phyloP scores from a whole-genome alignment of 2,329 filamentous ascomycete genomes.

The Dendrostoma leiphaemia region DNA sequence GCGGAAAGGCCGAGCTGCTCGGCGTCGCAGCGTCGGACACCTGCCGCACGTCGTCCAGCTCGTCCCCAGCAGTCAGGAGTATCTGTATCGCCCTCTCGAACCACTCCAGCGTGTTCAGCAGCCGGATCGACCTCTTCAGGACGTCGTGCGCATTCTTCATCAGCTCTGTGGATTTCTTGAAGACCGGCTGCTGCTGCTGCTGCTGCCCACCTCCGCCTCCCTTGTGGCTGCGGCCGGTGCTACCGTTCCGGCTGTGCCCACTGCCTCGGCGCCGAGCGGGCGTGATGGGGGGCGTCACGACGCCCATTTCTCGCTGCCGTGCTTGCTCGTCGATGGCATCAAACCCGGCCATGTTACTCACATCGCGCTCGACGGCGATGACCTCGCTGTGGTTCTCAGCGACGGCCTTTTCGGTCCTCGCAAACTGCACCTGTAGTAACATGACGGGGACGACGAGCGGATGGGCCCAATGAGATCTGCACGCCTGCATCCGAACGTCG shows the following conservation, averaged over 20 bases:
- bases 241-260: slow-evolving; percentile 7
- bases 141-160: slow-evolving; percentile 48
- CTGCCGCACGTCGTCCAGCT: slow-evolving; percentile 32
- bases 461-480: slow-evolving; percentile 43
- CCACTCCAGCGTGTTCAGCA: slow-evolving; percentile 45
- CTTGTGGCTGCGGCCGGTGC: slow-evolving; percentile 9
- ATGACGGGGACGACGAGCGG: slow-evolving; percentile 44
- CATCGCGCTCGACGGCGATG: slow-evolving; percentile 38
- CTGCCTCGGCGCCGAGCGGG: background rate
- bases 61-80: slow-evolving; percentile 41
- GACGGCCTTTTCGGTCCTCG: slow-evolving; percentile 43
- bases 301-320: slow-evolving; percentile 16
- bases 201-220: background rate
- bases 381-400: slow-evolving; percentile 42
- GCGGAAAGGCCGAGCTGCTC: slow-evolving; percentile 7
- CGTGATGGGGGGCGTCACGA: slow-evolving; percentile 22
- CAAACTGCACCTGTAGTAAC: slow-evolving; percentile 44
- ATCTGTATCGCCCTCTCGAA: slow-evolving; percentile 45
- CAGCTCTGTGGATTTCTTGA: slow-evolving; percentile 43
- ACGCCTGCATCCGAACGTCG: slow-evolving; percentile 43
- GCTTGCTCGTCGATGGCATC: slow-evolving; percentile 25
- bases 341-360: slow-evolving; percentile 42
- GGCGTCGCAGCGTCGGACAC: slow-evolving; percentile 16
- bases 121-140: slow-evolving; percentile 42
- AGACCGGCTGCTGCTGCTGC: slow-evolving; percentile 30